Conservation (phyloP, 805 yeast species). For the Starmerella geochares region DNA sequence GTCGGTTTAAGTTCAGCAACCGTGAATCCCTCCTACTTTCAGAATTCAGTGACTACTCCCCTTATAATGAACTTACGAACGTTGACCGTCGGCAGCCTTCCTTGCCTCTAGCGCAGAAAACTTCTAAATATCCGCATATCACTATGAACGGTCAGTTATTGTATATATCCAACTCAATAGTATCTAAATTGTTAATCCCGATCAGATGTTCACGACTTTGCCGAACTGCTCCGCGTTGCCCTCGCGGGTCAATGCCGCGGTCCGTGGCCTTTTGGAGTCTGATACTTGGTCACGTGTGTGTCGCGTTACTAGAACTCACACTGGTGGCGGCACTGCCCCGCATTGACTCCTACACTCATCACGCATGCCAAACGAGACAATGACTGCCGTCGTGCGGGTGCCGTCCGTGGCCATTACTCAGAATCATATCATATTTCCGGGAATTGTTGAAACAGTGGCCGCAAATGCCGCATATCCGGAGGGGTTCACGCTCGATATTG, state of each 20-base stretch:
- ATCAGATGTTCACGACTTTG: too few species aligned
- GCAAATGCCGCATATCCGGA: background rate
- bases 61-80: background rate
- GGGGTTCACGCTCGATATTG: background rate
- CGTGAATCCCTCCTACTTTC: too few species aligned
- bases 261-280: background rate
- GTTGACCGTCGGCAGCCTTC: too few species aligned
- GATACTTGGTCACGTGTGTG: background rate
- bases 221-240: too few species aligned
- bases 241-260: too few species aligned
- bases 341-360: too few species aligned
- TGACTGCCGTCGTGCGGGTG: background rate
- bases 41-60: too few species aligned
- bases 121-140: too few species aligned
- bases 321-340: background rate
- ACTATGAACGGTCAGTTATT: background rate
- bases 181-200: too few species aligned
- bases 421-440: slow-evolving; percentile 1
- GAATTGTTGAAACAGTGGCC: background rate
- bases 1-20: background rate
- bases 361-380: too few species aligned
- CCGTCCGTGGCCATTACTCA: slow-evolving; percentile 1
- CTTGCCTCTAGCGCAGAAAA: too few species aligned
- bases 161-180: background rate
- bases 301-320: background rate